Evolutionary conservation across 2,329 filamentous ascomycete genomes (phyloP).

Genomic region (Dactylellina haptotyla): DNA sequence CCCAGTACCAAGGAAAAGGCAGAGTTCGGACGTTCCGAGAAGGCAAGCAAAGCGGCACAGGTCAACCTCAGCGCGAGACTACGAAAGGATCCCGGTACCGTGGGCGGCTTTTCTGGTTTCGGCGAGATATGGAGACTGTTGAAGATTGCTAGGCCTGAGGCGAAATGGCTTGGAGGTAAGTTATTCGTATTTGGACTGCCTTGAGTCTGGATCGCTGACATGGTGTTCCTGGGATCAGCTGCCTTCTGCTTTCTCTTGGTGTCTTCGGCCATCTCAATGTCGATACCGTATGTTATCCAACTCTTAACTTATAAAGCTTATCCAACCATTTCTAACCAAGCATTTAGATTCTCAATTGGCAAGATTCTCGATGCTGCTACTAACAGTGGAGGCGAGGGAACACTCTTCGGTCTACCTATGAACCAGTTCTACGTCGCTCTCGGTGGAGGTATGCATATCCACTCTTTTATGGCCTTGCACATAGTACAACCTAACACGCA

Average conservation of each 20-base stretch:
- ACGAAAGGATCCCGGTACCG: constrained; percentile 77
- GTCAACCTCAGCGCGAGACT: constrained; percentile 88
- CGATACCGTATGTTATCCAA: constrained; percentile 70
- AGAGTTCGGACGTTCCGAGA: constrained; percentile 79
- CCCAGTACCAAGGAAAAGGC: constrained; percentile 27
- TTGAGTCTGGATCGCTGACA: neutral
- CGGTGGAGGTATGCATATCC: constrained; percentile 61
- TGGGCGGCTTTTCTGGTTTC: constrained; percentile 68
- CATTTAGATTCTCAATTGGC: constrained; percentile 79
- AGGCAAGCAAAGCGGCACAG: constrained; percentile 84
- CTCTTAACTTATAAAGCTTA: neutral
- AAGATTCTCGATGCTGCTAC: constrained; percentile 94
- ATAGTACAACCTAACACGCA: constrained; percentile 58
- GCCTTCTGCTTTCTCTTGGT: constrained; percentile 88
- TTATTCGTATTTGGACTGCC: neutral
- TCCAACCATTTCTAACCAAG: constrained; percentile 9
- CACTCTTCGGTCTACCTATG: constrained; percentile 83
- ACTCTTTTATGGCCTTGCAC: neutral
- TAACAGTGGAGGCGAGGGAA: constrained; percentile 71
- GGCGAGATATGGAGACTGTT: constrained; percentile 86
- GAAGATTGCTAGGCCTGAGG: constrained; percentile 87
- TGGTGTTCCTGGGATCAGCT: constrained; percentile 59
- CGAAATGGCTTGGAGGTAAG: constrained; percentile 72
- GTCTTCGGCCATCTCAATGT: constrained; percentile 93
- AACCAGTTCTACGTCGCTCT: constrained; percentile 89